phyloP scores from a whole-genome alignment of 169 alveolate genomes.

The Eimeria praecox region DNA sequence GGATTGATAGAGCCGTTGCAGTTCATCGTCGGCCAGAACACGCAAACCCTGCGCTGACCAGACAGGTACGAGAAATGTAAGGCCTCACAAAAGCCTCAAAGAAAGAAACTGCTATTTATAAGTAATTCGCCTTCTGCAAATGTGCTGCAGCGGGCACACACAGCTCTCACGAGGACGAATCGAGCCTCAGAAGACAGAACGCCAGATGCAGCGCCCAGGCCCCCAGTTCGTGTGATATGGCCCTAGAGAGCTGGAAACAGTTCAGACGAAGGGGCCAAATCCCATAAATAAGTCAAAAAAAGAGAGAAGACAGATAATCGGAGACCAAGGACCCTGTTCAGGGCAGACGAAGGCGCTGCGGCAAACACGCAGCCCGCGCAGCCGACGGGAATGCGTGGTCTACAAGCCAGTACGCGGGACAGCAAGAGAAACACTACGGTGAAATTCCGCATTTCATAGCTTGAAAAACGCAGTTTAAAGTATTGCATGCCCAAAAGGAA shows the following conservation, averaged over 20 bases:
- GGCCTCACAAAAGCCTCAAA: neutral
- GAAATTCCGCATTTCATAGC: neutral
- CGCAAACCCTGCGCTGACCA: neutral
- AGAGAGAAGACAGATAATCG: slow-evolving; percentile 4
- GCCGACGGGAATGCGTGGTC: neutral
- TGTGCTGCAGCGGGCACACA: neutral
- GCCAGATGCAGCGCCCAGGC: neutral
- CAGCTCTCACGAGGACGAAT: neutral
- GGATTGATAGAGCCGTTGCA: neutral
- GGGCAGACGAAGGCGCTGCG: neutral
- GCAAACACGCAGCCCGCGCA: neutral
- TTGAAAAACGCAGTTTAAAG: neutral
- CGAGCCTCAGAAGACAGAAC: slow-evolving; percentile 19
- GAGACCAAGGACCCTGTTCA: neutral
- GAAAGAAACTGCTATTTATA: neutral
- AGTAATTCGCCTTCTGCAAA: neutral
- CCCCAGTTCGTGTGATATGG: neutral
- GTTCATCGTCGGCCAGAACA: neutral
- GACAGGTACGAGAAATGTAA: neutral
- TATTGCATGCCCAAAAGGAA: neutral
- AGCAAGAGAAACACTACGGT: neutral
- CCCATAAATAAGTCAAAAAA: neutral
- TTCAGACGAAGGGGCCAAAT: neutral
- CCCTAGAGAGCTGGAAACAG: neutral
- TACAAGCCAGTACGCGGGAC: neutral